phyloP scores from a whole-genome alignment of 2,329 filamentous ascomycete genomes.

The Diaporthe sp. region DNA sequence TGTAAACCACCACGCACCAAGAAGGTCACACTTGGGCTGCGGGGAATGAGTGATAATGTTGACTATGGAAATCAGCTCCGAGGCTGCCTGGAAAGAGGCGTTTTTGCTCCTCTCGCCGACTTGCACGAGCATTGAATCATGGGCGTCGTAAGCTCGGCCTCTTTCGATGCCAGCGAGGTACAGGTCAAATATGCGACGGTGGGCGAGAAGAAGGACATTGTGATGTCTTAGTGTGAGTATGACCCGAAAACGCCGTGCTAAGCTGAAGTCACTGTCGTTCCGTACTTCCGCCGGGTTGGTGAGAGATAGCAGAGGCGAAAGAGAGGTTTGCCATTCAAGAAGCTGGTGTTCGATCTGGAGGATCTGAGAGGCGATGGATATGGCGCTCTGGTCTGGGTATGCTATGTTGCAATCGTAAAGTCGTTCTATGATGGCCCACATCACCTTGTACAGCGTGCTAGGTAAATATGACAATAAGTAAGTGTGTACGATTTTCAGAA shows the following conservation, averaged over 20 bases:
- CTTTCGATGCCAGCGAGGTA: conserved; percentile 36
- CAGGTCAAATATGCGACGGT: conserved; percentile 43
- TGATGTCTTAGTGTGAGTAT: conserved; percentile 50
- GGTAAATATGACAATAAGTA: background rate
- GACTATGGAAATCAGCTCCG: conserved; percentile 39
- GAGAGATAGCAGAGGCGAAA: conserved; percentile 45
- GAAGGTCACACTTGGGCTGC: conserved; percentile 34
- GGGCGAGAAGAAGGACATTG: conserved; percentile 45
- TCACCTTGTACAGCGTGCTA: conserved; percentile 47
- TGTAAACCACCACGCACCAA: conserved; percentile 47
- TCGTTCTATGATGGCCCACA: conserved; percentile 50
- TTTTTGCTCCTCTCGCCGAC: conserved; percentile 38
- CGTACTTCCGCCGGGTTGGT: conserved; percentile 40
- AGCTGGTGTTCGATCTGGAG: conserved; percentile 52
- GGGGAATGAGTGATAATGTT: conserved; percentile 35
- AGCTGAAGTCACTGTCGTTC: conserved; percentile 33
- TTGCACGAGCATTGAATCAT: conserved; percentile 37
- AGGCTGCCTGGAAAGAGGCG: conserved; percentile 40
- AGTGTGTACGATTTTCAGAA: too few relatives aligned
- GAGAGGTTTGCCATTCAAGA: conserved; percentile 47
- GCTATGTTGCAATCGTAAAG: conserved; percentile 58
- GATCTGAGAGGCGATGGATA: conserved; percentile 45
- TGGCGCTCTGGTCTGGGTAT: conserved; percentile 18
- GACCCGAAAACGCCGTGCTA: conserved; percentile 49
- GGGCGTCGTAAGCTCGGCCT: conserved; percentile 17